Evolutionary conservation across 352 stramenopile genomes (phyloP).

Genomic region (Phytophthora sojae): DNA sequence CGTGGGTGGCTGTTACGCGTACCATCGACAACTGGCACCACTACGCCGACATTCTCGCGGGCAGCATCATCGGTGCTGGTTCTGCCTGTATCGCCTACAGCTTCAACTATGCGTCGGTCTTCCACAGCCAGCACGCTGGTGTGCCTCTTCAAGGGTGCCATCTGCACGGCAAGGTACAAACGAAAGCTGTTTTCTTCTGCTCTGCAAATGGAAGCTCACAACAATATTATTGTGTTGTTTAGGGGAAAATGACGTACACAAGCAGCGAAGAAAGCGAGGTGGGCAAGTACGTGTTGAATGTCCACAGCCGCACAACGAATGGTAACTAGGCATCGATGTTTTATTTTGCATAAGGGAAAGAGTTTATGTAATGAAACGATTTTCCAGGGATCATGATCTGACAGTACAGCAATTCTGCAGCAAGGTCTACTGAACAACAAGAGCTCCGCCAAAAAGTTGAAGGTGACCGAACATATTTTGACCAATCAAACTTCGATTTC

Average conservation of each 20-base stretch:
- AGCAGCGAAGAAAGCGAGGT: conserved; percentile 31
- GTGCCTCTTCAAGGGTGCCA: conserved; percentile 59
- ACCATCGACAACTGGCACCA: conserved; percentile 91
- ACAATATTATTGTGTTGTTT: conserved; percentile 1
- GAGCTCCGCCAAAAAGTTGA: not conserved
- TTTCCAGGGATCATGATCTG: not conserved
- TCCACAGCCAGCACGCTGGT: conserved; percentile 64
- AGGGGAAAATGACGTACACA: conserved; percentile 32
- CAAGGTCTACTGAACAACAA: no score
- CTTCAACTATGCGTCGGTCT: conserved; percentile 78
- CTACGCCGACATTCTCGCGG: conserved; percentile 74
- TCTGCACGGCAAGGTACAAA: conserved; percentile 47
- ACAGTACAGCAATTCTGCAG: not conserved
- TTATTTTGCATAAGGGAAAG: conserved; percentile 16
- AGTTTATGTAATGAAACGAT: conserved; percentile 11
- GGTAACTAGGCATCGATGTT: conserved; percentile 21
- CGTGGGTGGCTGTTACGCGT: conserved; percentile 82
- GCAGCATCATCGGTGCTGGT: conserved; percentile 70
- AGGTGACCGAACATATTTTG: not conserved
- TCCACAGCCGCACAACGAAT: conserved; percentile 32
- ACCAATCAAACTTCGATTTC: not conserved
- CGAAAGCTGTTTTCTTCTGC: not conserved
- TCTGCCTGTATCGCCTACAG: conserved; percentile 63
- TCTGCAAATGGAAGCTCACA: not conserved
- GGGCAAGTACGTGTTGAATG: conserved; percentile 39